These are phyloP conservation scores for Phlyctochytrium planicorne DNA, from an alignment of 192 early-diverging fungal species.

Conservation along the genomic window DNA sequence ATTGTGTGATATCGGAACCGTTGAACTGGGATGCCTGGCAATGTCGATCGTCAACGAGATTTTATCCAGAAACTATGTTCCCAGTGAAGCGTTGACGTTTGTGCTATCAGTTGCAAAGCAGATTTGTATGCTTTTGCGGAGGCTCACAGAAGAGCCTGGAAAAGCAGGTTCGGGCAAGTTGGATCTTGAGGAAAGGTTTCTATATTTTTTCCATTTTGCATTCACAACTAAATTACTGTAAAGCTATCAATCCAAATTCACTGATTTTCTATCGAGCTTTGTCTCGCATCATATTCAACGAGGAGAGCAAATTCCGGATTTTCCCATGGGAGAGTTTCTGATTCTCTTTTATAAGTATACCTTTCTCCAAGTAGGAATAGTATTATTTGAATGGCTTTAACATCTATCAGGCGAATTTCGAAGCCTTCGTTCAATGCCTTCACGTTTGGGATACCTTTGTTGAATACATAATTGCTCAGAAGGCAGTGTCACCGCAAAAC, in stretches of 20 bases:
- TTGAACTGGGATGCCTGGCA: conserved; percentile 1
- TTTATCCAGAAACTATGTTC: conserved; percentile 7
- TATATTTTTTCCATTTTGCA: not conserved
- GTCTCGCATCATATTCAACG: conserved; percentile 9
- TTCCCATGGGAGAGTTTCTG: conserved; percentile 16
- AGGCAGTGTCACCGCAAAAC: not conserved
- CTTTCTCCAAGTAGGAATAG: conserved; percentile 13
- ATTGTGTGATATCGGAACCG: not conserved
- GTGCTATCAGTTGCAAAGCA: conserved; percentile 1
- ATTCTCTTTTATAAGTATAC: conserved; percentile 15
- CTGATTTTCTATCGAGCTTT: conserved; percentile 16
- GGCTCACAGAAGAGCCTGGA: not conserved
- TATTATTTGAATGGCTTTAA: not conserved
- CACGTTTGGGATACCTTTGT: conserved; percentile 20
- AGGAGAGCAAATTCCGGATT: not conserved
- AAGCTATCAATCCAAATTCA: conserved; percentile 19
- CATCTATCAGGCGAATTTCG: not conserved
- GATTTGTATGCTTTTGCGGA: conserved; percentile 14
- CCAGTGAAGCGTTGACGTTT: not conserved
- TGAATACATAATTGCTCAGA: conserved; percentile 10
- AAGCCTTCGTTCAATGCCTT: conserved; percentile 3
- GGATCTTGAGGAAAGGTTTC: conserved; percentile 21
- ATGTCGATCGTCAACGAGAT: conserved; percentile 21
- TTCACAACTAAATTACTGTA: not conserved
- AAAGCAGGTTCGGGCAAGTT: not conserved